Base-by-base conservation (phyloP, 2,329 filamentous ascomycete genomes). In the Monilinia fructigena region DNA sequence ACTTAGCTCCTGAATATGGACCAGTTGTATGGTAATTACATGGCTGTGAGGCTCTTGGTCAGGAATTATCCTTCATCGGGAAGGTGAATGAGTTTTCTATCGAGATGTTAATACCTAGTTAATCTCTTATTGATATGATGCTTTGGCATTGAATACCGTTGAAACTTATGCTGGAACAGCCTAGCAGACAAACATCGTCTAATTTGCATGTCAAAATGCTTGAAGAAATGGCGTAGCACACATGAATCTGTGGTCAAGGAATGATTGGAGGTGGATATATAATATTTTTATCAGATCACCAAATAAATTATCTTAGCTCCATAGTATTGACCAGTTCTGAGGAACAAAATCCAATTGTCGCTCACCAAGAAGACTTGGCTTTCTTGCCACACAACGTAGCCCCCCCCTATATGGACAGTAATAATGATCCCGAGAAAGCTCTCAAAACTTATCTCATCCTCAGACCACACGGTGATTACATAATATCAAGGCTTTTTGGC, bases 251-350 rank as follows among this genome's bases (percentile, higher is more conserved):
- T 35, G 23, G 52, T 7, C 31, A 50, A 4, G 28, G 23, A n/a
- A 40, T 42, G 6, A 47, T 47, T 2, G 18, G 45, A 26, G n/a
- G 20, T 45, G 31, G 23, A 58, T 10, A n/a, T 11, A 52, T 48
- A 14, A 6, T 52, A 50, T 31, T 60, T 26, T 61, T 52, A 40
- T 61, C 58, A 61, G 58, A 61, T 61, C 58, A 2, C 38, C 55
- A 56, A 4, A 26, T 56, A 26, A 42, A 38, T 6, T 14, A 11
- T 56, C 55, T 16, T 35, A 40, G 12, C 14, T 23, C 20, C 14
- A 35, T n/a, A 23, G n/a, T 61, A 38, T 20, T 35, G 12, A 14
- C 26, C 16, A 8, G 8, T 31, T 61, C n/a, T 20, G 16, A 11
- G 38, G 2, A 26, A 16, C 14, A 11, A 31, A 2, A 28, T 47